Base-by-base conservation (phyloP, 768 basidiomycete species). In the Cubamyces lactineus region DNA sequence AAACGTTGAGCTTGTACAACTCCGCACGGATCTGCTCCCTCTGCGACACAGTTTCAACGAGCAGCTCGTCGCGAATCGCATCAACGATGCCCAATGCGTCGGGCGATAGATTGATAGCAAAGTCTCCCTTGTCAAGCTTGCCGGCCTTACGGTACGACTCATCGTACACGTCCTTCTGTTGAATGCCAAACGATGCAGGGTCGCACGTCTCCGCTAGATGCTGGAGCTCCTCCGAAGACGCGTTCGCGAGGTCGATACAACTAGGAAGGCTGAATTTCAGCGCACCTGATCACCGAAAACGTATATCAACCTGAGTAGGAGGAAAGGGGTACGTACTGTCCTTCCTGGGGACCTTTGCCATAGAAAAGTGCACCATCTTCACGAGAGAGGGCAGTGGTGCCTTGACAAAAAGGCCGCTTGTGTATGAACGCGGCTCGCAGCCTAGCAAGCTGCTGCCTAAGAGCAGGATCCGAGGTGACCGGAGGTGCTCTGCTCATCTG, bases 1-100 rank as follows among this genome's bases (percentile, higher is more conserved):
- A 81, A 1, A 82, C 75, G 48, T 82, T 80, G 53, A 82, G 67
- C 61, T 83, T 82, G 67, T 80, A 80, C 7, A 80, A 62, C 62
- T 82, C 78, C 0, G 70, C 65, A 11, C 46, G 62, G 28, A 80
- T 67, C 73, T 47, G 7, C 21, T 38, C 9, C 15, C 57, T 65
- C 43, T 7, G 4, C 28, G 28, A 28, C 7, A 3, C 28, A 3
- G 4, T 46, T 39, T 67, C 30, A 67, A 40, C 47, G 15, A 77
- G 51, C 7, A 79, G 64, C 16, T 67, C 55, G 1, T 61, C 64
- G 30, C 76, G 63, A 9, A 66, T 46, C 21, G 19, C 15, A 5
- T 75, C 72, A 16, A 76, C 26, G 2, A 80, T 53, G 6, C 73
- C 75, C 7, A 55, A 57, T 15, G 57, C 55, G 8, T 66, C 66